phyloP scores from a whole-genome alignment of 257 asterid genomes.

The Solanum clarkiae region DNA sequence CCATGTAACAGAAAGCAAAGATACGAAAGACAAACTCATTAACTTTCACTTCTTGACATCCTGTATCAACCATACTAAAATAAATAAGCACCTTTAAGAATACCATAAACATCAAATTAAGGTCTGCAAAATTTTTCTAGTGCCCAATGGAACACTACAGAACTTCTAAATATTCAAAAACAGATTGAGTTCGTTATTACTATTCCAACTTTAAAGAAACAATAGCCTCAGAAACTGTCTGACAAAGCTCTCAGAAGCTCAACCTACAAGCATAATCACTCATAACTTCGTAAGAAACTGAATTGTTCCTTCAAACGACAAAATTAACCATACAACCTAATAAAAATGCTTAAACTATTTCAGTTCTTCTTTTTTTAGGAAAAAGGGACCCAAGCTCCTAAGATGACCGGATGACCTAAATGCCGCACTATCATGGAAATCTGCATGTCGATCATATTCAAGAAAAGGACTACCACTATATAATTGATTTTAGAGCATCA shows the following conservation, averaged over 20 bases:
- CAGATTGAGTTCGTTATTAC: background rate
- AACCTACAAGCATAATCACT: background rate
- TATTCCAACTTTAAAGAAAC: background rate
- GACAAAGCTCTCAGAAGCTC: background rate
- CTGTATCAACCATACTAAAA: background rate
- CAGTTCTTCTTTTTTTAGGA: background rate
- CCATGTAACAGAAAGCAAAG: background rate
- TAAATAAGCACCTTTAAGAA: background rate
- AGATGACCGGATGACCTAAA: constrained; percentile 14
- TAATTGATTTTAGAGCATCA: constrained; percentile 15
- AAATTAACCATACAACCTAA: background rate
- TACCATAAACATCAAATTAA: background rate
- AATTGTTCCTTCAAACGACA: background rate
- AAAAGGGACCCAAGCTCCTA: background rate
- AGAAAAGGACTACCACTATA: constrained; percentile 16
- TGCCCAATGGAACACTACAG: background rate
- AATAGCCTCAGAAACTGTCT: background rate
- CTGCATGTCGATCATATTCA: background rate
- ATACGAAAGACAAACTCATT: background rate
- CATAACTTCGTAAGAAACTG: background rate
- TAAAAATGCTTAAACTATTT: background rate
- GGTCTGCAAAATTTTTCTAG: background rate
- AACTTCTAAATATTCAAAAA: background rate
- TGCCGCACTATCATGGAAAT: constrained; percentile 18
- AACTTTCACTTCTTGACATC: background rate